Evolutionary conservation across 164 flowering plant species (phyloP).

Genomic region (Vitis labrusca): DNA sequence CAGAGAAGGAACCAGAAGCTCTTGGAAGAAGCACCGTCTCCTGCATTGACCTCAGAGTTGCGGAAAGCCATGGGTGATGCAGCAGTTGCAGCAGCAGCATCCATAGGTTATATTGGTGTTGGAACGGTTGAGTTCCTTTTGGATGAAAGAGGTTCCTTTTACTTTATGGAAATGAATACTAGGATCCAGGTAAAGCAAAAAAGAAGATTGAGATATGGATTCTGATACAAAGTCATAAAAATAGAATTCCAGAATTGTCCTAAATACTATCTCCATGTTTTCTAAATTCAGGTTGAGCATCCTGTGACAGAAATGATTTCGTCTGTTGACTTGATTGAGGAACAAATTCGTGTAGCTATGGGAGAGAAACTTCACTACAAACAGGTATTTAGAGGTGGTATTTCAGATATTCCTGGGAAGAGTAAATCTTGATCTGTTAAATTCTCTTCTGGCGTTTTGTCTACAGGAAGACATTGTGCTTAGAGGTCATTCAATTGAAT

Average conservation of each 20-base stretch:
- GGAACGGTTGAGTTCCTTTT: conserved; percentile 95
- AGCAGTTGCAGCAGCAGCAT: conserved; percentile 97
- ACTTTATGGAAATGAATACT: conserved; percentile 99
- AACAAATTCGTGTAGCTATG: conserved; percentile 92
- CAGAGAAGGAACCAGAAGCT: conserved; percentile 97
- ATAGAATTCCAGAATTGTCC: not conserved
- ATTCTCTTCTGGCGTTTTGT: conserved; percentile 7
- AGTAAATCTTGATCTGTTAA: too few relatives aligned
- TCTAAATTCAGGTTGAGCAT: conserved; percentile 79
- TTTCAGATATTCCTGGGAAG: not conserved
- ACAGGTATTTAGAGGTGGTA: conserved; percentile 48
- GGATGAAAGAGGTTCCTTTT: conserved; percentile 97
- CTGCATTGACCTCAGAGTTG: conserved; percentile 89
- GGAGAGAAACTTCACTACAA: conserved; percentile 86
- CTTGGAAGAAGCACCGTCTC: conserved; percentile 98
- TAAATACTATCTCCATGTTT: conserved; percentile 3
- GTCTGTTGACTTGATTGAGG: conserved; percentile 94
- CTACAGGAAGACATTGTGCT: conserved; percentile 94
- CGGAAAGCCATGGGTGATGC: conserved; percentile 99
- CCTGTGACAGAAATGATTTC: conserved; percentile 99
- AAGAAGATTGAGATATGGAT: not conserved
- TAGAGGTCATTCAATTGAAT: conserved; percentile 97
- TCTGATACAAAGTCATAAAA: too few relatives aligned
- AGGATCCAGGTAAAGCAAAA: conserved; percentile 77
- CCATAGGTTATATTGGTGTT: conserved; percentile 97